A percentile compares a stretch with the other conserved stretches of the same genome.
phyloP scores from a whole-genome alignment of 2,329 filamentous ascomycete species.

The Fusarium anthophilum region DNA sequence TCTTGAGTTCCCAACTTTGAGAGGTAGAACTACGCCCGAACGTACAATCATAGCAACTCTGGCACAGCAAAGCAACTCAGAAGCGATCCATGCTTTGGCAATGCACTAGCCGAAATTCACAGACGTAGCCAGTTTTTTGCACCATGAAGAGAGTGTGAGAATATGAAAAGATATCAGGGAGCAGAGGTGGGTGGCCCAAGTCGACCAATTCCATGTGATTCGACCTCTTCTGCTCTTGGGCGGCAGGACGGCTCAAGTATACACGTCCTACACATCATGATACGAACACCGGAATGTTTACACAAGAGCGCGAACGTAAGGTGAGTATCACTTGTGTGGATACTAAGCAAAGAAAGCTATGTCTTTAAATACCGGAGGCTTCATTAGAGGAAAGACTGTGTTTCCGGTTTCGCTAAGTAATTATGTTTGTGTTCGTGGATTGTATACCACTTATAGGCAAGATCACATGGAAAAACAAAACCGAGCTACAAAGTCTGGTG shows the following conservation, averaged over 20 bases:
- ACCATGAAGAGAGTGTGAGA: conserved; percentile 33
- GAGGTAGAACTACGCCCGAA: conserved; percentile 38
- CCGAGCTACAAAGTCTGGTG: neutral
- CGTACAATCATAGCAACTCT: conserved; percentile 34
- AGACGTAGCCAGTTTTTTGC: conserved; percentile 38
- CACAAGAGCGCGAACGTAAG: neutral
- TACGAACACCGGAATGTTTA: conserved; percentile 8
- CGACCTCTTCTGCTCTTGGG: neutral
- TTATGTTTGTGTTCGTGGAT: neutral
- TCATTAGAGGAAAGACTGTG: neutral
- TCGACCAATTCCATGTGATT: neutral
- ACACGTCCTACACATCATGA: neutral
- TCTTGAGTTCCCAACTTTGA: conserved; percentile 30
- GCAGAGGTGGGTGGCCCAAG: neutral
- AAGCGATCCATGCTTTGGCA: conserved; percentile 35
- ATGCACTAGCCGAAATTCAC: conserved; percentile 33
- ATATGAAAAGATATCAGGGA: neutral
- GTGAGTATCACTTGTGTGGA: neutral
- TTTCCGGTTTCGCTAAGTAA: neutral
- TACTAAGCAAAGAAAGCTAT: neutral
- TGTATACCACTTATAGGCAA: neutral
- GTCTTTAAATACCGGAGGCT: neutral
- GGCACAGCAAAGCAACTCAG: conserved; percentile 20
- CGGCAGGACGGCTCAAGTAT: neutral
- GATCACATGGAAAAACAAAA: neutral